phyloP scores from a whole-genome alignment of 1,139 yeast species.

The Debaryomyces udenii region DNA sequence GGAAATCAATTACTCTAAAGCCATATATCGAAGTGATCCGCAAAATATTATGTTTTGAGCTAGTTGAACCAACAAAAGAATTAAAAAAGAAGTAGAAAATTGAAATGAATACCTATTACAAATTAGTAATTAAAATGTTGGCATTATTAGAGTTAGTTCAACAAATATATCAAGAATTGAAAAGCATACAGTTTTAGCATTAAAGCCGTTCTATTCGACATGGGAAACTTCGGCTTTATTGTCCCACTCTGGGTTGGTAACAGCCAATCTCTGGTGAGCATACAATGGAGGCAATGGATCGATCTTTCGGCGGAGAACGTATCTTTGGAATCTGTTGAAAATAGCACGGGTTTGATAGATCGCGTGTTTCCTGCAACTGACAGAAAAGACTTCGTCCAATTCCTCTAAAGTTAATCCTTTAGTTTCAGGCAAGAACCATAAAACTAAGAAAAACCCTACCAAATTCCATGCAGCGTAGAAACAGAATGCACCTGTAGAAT shows the following conservation, averaged over 20 bases:
- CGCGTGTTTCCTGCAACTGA: constrained; percentile 58
- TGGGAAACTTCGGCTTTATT: constrained; percentile 57
- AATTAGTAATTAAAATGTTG: no score
- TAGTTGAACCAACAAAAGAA: no score
- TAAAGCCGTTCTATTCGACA: constrained; percentile 31
- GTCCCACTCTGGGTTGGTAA: constrained; percentile 62
- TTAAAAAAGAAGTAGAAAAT: no score
- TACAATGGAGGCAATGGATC: constrained; percentile 57
- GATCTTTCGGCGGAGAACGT: constrained; percentile 44
- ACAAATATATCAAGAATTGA: constrained; percentile 7
- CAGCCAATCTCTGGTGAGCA: constrained; percentile 59
- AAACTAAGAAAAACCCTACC: constrained; percentile 69
- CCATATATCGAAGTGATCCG: no score
- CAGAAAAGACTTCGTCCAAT: constrained; percentile 69
- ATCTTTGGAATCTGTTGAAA: constrained; percentile 46
- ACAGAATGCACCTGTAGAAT: constrained; percentile 84
- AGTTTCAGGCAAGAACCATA: constrained; percentile 71
- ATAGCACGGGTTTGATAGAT: constrained; percentile 53
- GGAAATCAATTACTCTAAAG: no score
- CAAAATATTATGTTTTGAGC: no score
- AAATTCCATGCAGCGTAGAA: constrained; percentile 89
- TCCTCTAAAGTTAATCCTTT: constrained; percentile 72
- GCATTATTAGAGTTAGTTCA: no score
- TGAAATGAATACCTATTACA: no score
- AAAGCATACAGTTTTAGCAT: neutral